Evolutionary conservation across 768 basidiomycete genomes (phyloP).

Genomic region (Collybia sordida): DNA sequence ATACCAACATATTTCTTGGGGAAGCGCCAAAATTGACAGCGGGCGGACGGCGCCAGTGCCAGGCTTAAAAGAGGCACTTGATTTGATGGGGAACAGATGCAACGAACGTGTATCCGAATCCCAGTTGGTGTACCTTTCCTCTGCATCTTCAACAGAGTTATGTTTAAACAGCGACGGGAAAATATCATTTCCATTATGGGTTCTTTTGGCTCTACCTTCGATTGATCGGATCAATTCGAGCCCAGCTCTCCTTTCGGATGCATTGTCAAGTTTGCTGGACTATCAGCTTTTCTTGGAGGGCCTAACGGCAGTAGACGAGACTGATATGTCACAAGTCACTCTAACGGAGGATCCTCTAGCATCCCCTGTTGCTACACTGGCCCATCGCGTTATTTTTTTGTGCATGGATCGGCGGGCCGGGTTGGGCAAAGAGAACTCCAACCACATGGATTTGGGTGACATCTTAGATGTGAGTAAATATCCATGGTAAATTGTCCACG

Average conservation of each 20-base stretch:
- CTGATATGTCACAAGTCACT: not conserved
- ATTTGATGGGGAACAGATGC: not conserved
- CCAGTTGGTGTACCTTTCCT: slow-evolving; percentile 12
- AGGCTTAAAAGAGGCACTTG: slow-evolving; percentile 8
- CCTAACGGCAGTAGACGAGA: not conserved
- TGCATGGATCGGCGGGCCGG: slow-evolving; percentile 28
- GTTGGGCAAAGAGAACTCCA: slow-evolving; percentile 24
- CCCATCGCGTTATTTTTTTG: slow-evolving; percentile 24
- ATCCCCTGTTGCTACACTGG: slow-evolving; percentile 7
- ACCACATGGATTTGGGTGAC: slow-evolving; percentile 28
- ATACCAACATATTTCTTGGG: slow-evolving; percentile 9
- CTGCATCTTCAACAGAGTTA: slow-evolving; percentile 17
- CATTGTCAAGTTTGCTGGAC: slow-evolving; percentile 13
- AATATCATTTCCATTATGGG: slow-evolving; percentile 51
- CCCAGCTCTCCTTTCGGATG: not conserved
- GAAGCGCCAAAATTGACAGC: slow-evolving; percentile 1
- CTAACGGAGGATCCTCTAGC: not conserved
- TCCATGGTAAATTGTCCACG: not conserved
- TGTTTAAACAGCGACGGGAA: slow-evolving; percentile 50
- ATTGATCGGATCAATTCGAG: too few species aligned
- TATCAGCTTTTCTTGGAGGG: slow-evolving; percentile 13
- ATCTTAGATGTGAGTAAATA: slow-evolving; percentile 33
- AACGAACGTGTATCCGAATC: slow-evolving; percentile 19
- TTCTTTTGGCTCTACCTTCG: slow-evolving; percentile 33
- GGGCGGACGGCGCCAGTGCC: slow-evolving; percentile 3